A percentile compares a stretch with the other conserved stretches of the same genome.
Conservation (phyloP, 1,284 basidiomycete genomes). For the Termitomyces sp. region DNA sequence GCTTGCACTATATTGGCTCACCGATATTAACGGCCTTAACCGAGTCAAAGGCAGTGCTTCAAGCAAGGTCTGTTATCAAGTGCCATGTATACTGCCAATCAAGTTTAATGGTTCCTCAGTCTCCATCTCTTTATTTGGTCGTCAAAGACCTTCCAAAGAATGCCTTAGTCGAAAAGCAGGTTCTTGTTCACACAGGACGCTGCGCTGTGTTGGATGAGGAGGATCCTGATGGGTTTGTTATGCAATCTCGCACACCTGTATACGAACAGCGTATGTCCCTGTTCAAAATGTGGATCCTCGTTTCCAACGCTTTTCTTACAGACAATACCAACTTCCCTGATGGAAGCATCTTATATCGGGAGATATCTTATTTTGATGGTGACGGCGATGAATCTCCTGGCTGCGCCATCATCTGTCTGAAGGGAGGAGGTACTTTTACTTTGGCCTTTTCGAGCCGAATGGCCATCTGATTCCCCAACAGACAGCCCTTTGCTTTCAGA, state of each 20-base stretch:
- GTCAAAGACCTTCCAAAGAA: slow-evolving; percentile 74
- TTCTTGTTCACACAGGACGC: slow-evolving; percentile 61
- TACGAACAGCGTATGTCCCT: slow-evolving; percentile 34
- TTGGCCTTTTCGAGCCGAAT: not conserved
- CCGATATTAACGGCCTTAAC: slow-evolving; percentile 32
- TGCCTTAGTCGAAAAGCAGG: slow-evolving; percentile 72
- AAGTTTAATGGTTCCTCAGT: slow-evolving; percentile 10
- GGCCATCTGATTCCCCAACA: not conserved
- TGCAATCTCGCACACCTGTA: slow-evolving; percentile 30
- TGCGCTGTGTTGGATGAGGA: slow-evolving; percentile 43
- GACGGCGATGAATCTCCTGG: slow-evolving; percentile 23
- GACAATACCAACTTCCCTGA: slow-evolving; percentile 9
- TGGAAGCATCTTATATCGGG: slow-evolving; percentile 34
- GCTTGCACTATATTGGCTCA: slow-evolving; percentile 63
- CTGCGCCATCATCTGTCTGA: slow-evolving; percentile 41
- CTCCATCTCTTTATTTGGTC: slow-evolving; percentile 45
- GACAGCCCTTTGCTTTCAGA: slow-evolving; percentile 11
- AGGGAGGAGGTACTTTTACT: slow-evolving; percentile 26
- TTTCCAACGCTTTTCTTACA: not conserved
- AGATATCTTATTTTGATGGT: slow-evolving; percentile 39
- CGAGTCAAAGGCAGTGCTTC: slow-evolving; percentile 30
- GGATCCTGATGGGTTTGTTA: slow-evolving; percentile 33
- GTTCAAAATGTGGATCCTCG: not conserved
- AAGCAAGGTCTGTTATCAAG: slow-evolving; percentile 5
- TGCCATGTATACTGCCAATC: not conserved